phyloP scores from a whole-genome alignment of 768 basidiomycete genomes.

The Podaxis sp. region DNA sequence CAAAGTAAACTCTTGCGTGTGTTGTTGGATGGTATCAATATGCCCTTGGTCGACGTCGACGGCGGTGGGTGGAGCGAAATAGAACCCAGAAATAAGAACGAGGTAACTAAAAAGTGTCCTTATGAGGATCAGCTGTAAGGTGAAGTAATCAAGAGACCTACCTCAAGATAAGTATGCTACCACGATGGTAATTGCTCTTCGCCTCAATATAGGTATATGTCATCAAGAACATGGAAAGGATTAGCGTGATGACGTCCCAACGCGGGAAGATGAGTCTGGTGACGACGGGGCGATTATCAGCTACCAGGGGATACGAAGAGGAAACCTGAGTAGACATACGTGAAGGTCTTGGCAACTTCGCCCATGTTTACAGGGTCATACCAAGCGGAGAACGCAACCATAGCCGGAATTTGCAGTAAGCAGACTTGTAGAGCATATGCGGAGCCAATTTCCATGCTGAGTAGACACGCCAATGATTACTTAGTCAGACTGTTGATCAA shows the following conservation, averaged over 20 bases:
- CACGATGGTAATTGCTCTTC: conserved; percentile 97
- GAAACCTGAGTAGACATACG: conserved; percentile 53
- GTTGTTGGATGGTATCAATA: conserved; percentile 14
- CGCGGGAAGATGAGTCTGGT: conserved; percentile 92
- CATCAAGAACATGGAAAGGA: conserved; percentile 95
- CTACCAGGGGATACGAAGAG: neutral
- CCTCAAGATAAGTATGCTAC: conserved; percentile 94
- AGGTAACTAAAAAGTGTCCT: conserved; percentile 64
- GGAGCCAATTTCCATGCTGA: conserved; percentile 98
- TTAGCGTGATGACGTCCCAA: conserved; percentile 95
- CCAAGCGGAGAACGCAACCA: conserved; percentile 98
- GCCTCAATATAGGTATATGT: conserved; percentile 99
- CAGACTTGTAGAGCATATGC: conserved; percentile 99
- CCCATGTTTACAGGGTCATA: conserved; percentile 88
- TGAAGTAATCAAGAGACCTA: conserved; percentile 28
- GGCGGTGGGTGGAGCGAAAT: conserved; percentile 69
- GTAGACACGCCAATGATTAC: neutral
- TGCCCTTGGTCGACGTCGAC: conserved; percentile 39
- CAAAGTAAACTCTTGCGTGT: conserved; percentile 32
- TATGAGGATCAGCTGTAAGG: conserved; percentile 1
- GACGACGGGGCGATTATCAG: conserved; percentile 9
- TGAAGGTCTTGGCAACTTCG: conserved; percentile 86
- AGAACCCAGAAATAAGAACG: conserved; percentile 90
- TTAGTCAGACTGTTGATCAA: neutral
- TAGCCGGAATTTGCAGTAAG: conserved; percentile 94